These are phyloP conservation scores for Diaporthe velutina DNA, from an alignment of 2,329 filamentous ascomycete species.

Conservation along the genomic window DNA sequence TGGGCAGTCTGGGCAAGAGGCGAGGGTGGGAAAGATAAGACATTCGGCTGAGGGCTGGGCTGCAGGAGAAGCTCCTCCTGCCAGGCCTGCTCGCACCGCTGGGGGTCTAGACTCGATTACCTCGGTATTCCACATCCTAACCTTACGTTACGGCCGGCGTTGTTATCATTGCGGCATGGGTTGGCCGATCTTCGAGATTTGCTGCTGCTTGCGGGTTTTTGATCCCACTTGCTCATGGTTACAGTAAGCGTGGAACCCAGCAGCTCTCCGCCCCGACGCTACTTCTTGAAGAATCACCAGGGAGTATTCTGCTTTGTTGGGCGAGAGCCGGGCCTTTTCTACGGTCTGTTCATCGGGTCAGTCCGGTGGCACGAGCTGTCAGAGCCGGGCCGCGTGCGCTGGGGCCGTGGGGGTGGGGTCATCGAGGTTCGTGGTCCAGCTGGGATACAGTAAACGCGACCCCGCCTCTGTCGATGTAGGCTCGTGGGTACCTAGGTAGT, in stretches of 20 bases:
- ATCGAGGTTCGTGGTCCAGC: not conserved
- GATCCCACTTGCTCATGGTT: not conserved
- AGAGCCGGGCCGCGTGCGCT: not conserved
- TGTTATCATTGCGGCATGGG: not conserved
- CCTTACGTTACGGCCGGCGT: not conserved
- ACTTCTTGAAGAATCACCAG: not conserved
- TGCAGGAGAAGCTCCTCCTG: not conserved
- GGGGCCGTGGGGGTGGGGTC: constrained; percentile 6
- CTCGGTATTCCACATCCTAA: not conserved
- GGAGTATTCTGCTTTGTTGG: not conserved
- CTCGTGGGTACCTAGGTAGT: too few relatives aligned
- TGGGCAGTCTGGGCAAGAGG: constrained; percentile 27
- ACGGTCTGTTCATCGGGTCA: not conserved
- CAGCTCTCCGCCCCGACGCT: not conserved
- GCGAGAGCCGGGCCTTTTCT: not conserved
- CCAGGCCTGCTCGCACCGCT: too few relatives aligned
- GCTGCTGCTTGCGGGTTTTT: not conserved
- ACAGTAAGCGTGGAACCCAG: not conserved
- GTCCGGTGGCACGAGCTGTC: not conserved
- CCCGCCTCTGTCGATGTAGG: constrained; percentile 16
- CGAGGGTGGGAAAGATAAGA: constrained; percentile 18
- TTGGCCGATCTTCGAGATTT: not conserved
- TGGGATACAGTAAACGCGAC: not conserved
- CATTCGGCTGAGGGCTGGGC: constrained; percentile 13
- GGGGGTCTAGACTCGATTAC: constrained; percentile 1